Evolutionary conservation across 371 early-diverging fungal genomes (phyloP), one percentile per base, ranked within the genome.

Genomic region (Mortierella sp.): DNA sequence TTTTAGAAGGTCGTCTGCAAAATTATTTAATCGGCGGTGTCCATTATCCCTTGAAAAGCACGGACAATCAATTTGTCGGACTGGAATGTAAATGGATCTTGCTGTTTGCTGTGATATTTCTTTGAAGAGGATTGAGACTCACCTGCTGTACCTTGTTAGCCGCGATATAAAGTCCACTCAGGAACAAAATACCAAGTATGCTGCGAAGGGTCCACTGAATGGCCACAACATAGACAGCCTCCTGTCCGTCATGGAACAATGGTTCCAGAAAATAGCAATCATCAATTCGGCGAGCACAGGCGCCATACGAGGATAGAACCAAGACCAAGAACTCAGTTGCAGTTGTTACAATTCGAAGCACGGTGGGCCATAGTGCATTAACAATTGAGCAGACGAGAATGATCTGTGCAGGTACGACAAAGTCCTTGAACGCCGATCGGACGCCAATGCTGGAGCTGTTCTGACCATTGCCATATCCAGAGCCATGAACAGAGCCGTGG

Each of bases 241-340:
- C 78, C 40, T 78, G 74, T 26, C 80, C 80, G 28, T 75, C 75
- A 24, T 75, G 64, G 22, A 75, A 40, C 22, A 80, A 47, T 30
- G 80, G 80, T 51, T 80, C 80, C 30, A 80, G 62, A 62, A 80
- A 80, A 59, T 80, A 80, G 28, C 80, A 80, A 12, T 80, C 66
- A 37, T 75, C 80, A 40, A 69, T 75, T 28, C 69, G 65, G 32
- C 80, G 71, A 18, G 80, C 80, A 59, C 80, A 80, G 32, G 75
- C 75, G 68, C 67, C 61, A 62, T 80, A 80, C 20, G 80, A 80
- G 24, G 80, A 75, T 26, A 80, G 59, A 24, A 80, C 72, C 20
- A 80, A 58, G 22, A 68, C 75, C 32, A 80, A 35, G 47, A 80
- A 80, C 66, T 80, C 80, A 30, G 57, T 16, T 9, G 62, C 55